phyloP scores from a whole-genome alignment of 1,139 yeast genomes.

The Kodamaea sp. region DNA sequence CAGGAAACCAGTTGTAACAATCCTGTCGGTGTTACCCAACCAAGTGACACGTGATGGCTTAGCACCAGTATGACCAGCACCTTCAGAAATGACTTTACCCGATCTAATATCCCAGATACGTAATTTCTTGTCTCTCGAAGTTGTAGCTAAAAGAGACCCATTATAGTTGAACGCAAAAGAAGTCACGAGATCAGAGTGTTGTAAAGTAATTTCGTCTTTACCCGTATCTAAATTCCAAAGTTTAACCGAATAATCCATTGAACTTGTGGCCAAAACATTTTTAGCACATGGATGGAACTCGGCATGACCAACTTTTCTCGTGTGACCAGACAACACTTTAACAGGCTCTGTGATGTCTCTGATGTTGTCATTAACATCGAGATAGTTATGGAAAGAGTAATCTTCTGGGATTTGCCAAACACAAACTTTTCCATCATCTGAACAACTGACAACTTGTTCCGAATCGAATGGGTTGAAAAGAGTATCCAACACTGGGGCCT shows the following conservation, averaged over 20 bases:
- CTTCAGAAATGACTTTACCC: conserved; percentile 74
- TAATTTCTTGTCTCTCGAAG: conserved; percentile 86
- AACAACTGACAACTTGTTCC: conserved; percentile 71
- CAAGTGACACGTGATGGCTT: conserved; percentile 84
- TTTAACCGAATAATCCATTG: conserved; percentile 86
- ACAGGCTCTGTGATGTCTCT: conserved; percentile 66
- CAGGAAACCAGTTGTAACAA: conserved; percentile 95
- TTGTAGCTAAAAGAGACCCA: conserved; percentile 82
- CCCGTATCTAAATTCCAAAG: conserved; percentile 85
- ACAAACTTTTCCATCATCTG: conserved; percentile 88
- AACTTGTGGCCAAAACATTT: conserved; percentile 81
- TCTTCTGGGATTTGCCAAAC: conserved; percentile 85
- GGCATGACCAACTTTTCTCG: conserved; percentile 92
- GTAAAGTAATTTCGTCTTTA: conserved; percentile 64
- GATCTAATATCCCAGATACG: conserved; percentile 88
- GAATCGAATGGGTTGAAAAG: conserved; percentile 90
- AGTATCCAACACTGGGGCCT: conserved; percentile 91
- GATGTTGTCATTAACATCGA: conserved; percentile 59
- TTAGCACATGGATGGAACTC: conserved; percentile 85
- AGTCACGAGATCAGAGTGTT: conserved; percentile 86
- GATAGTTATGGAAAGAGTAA: conserved; percentile 62
- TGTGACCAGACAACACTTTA: conserved; percentile 75
- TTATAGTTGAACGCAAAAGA: conserved; percentile 87
- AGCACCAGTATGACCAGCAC: conserved; percentile 89
- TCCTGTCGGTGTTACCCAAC: conserved; percentile 82